Evolutionary conservation across 495 filamentous ascomycete genomes (phyloP), one percentile per base, ranked within the genome.

Genomic region (Aspergillus diversus): DNA sequence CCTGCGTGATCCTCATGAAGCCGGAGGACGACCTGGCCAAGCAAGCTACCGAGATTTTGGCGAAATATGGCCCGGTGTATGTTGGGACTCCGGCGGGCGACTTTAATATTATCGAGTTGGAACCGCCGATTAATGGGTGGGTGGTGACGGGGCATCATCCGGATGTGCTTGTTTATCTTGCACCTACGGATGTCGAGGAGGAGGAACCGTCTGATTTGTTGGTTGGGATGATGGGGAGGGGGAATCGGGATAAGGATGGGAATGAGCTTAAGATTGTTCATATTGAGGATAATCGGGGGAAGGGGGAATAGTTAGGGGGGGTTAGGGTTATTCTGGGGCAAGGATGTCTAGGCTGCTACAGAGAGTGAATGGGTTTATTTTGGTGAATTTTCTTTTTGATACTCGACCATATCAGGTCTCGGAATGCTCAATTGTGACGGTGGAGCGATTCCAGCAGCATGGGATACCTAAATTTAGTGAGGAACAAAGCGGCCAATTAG

Each of bases 141-240:
- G 49, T 64, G 15, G 61, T 64, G 2, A 54, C 61, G 31, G 61
- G 61, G 9, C 61, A 64, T 21, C 61, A 64, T 53, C 33, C 16
- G 2, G 61, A 64, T 54, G 49, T 64, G 47, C 31, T 64, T 17
- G 59, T 59, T 31, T 64, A 64, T 53, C 49, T 64, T 5, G 13
- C 15, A 17, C 42, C 61, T 33, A 32, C 39, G 11, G 55, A 59
- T 50, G 17, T 5, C 7, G 16, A 16, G 47, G 15, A 15, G 37
- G 17, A 6, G 7, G 55, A 57, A 5, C 37, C 55, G 31, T 33
- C 55, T 12, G 27, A 12, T 5, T 4, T 37, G 47, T 3, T 31
- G n/a, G 47, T 32, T n/a, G 57, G 57, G 46, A 31, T 59, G 11
- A 5, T 39, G 6, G 57, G 57, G n/a, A 50, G 57, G 32, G 33